Conservation (phyloP, 345 rosid species). For the Sapria himalayana region DNA sequence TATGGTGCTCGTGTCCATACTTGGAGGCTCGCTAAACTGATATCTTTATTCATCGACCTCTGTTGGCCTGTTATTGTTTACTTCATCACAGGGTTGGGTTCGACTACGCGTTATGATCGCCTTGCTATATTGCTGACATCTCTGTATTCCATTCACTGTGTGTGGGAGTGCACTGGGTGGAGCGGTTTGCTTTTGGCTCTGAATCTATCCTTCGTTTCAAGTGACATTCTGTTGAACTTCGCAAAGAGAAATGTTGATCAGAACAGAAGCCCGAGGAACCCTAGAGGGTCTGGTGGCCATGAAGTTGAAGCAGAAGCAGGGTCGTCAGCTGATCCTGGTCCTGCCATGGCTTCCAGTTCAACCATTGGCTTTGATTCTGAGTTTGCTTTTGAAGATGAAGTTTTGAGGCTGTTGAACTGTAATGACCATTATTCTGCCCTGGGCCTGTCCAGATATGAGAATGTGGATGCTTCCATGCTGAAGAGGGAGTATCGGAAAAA, state of each 20-base stretch:
- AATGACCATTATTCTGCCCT: slow-evolving; percentile 65
- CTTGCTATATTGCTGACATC: slow-evolving; percentile 44
- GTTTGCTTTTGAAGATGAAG: slow-evolving; percentile 81
- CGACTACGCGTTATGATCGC: slow-evolving; percentile 45
- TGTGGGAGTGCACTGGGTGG: slow-evolving; percentile 73
- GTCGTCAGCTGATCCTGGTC: slow-evolving; percentile 35
- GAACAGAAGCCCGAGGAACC: slow-evolving; percentile 21
- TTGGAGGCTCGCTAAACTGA: no score
- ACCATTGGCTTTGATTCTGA: slow-evolving; percentile 74
- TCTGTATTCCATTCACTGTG: slow-evolving; percentile 50
- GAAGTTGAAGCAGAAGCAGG: slow-evolving; percentile 41
- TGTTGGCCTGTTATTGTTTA: no score
- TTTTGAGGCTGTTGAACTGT: slow-evolving; percentile 57
- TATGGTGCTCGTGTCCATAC: no score
- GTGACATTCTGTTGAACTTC: slow-evolving; percentile 62
- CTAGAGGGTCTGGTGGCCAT: slow-evolving; percentile 23
- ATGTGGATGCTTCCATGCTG: slow-evolving; percentile 44
- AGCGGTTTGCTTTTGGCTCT: slow-evolving; percentile 62
- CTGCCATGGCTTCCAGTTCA: slow-evolving; percentile 70
- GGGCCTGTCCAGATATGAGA: slow-evolving; percentile 45
- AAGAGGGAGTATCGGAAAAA: slow-evolving; percentile 88
- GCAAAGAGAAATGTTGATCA: slow-evolving; percentile 40
- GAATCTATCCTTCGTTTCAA: slow-evolving; percentile 77
- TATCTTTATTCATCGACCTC: no score
- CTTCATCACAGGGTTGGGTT: slow-evolving; percentile 43